Evolutionary conservation across 2,329 filamentous ascomycete species (phyloP).

Genomic region (Pleoardoris graminearum): DNA sequence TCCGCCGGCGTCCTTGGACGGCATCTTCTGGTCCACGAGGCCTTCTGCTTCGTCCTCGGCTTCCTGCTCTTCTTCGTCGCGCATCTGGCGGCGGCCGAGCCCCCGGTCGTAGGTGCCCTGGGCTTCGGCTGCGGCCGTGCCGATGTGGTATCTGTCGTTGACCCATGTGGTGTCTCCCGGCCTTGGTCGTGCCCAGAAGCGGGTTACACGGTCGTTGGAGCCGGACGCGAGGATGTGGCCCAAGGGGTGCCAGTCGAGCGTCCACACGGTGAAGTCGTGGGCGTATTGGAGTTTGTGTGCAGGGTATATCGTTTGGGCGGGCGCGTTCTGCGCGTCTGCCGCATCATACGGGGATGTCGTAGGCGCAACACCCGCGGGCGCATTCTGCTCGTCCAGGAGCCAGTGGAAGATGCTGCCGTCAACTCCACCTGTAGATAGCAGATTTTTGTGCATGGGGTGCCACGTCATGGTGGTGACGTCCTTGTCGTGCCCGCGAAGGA

Average conservation of each 20-base stretch:
- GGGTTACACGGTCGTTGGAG: constrained; percentile 93
- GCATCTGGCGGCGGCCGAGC: constrained; percentile 74
- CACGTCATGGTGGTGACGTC: constrained; percentile 90
- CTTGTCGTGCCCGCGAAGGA: constrained; percentile 93
- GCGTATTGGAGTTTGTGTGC: constrained; percentile 85
- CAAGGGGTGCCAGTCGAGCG: constrained; percentile 94
- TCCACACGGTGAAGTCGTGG: constrained; percentile 96
- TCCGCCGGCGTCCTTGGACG: constrained; percentile 58
- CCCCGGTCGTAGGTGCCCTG: constrained; percentile 92
- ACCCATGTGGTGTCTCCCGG: constrained; percentile 84
- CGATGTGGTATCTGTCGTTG: constrained; percentile 93
- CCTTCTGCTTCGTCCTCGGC: constrained; percentile 91
- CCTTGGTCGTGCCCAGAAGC: constrained; percentile 91
- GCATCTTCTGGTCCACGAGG: constrained; percentile 87
- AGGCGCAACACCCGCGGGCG: constrained; percentile 71
- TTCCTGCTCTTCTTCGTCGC: constrained; percentile 93
- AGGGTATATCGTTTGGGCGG: constrained; percentile 88
- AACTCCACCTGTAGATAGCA: constrained; percentile 87
- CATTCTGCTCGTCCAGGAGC: constrained; percentile 91
- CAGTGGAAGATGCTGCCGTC: constrained; percentile 93
- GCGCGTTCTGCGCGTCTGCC: constrained; percentile 75
- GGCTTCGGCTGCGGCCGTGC: constrained; percentile 88
- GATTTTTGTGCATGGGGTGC: constrained; percentile 88
- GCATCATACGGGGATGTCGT: constrained; percentile 83
- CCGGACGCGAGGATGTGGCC: constrained; percentile 95